Evolutionary conservation across 306 rosid species (phyloP).

Genomic region (Casuarina equisetifolia): DNA sequence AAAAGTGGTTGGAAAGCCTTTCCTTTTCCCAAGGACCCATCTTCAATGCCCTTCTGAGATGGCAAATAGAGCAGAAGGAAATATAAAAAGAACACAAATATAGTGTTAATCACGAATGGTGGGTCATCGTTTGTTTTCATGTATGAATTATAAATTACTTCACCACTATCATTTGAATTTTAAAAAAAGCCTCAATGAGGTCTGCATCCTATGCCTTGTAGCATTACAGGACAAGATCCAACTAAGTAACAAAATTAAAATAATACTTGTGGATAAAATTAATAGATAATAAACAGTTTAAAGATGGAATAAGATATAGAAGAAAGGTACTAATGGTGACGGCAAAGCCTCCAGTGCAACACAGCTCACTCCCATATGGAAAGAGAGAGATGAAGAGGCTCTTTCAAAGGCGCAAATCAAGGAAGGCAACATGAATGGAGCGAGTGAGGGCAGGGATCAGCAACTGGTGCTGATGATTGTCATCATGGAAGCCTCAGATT

Average conservation of each 20-base stretch:
- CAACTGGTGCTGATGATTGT: slow-evolving; percentile 45
- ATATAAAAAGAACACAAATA: neutral
- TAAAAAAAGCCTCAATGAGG: too few species aligned
- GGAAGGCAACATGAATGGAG: slow-evolving; percentile 43
- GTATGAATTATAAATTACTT: too few species aligned
- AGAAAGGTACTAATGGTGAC: slow-evolving; percentile 19
- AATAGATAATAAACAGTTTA: neutral
- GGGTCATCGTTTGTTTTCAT: too few species aligned
- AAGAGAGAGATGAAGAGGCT: slow-evolving; percentile 26
- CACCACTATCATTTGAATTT: too few species aligned
- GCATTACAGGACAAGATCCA: too few species aligned
- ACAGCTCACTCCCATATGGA: slow-evolving; percentile 47
- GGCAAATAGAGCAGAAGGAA: neutral
- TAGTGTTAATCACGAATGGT: too few species aligned
- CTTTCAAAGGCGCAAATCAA: slow-evolving; percentile 61
- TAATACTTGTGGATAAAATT: too few species aligned
- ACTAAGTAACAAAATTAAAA: too few species aligned
- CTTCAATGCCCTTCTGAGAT: slow-evolving; percentile 24
- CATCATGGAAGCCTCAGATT: slow-evolving; percentile 20
- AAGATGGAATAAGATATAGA: neutral
- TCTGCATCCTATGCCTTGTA: too few species aligned
- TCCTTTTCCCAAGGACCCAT: slow-evolving; percentile 40
- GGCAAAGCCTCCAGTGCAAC: slow-evolving; percentile 40
- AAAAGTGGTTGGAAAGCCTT: slow-evolving; percentile 23
- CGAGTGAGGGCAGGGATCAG: slow-evolving; percentile 14